phyloP scores from a whole-genome alignment of 306 rosid genomes.

The Nissolia schottii region DNA sequence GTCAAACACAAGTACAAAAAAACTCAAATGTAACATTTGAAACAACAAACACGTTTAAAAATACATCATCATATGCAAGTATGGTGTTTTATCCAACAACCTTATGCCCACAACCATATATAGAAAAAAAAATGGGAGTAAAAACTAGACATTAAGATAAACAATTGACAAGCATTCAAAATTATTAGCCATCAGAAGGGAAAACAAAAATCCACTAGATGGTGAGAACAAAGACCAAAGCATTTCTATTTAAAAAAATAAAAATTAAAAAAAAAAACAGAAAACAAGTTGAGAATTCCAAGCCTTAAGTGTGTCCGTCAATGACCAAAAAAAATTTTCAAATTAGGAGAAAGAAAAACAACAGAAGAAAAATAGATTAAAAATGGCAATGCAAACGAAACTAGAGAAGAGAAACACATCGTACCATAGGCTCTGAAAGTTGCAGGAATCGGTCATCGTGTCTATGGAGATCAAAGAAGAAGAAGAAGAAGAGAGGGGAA shows the following conservation, averaged over 20 bases:
- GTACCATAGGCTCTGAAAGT: slow-evolving; percentile 37
- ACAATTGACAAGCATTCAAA: slow-evolving; percentile 30
- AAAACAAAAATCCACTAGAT: slow-evolving; percentile 32
- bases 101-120: slow-evolving; percentile 8
- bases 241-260: neutral
- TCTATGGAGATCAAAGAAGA: slow-evolving; percentile 38
- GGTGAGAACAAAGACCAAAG: slow-evolving; percentile 29
- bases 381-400: slow-evolving; percentile 14
- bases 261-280: neutral
- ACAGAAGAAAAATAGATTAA: neutral
- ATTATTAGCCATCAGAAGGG: slow-evolving; percentile 33
- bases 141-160: slow-evolving; percentile 21
- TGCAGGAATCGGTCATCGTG: slow-evolving; percentile 20
- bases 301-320: slow-evolving; percentile 33
- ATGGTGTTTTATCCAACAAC: slow-evolving; percentile 10
- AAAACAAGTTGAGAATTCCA: slow-evolving; percentile 45
- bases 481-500: no score
- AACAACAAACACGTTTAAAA: slow-evolving; percentile 24
- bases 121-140: slow-evolving; percentile 26
- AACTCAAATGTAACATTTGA: neutral
- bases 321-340: slow-evolving; percentile 25
- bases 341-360: slow-evolving; percentile 19
- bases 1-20: neutral
- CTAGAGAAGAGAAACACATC: slow-evolving; percentile 19
- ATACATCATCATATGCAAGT: slow-evolving; percentile 9